phyloP scores from a whole-genome alignment of 2,329 filamentous ascomycete species.

The Colletotrichum sp. region DNA sequence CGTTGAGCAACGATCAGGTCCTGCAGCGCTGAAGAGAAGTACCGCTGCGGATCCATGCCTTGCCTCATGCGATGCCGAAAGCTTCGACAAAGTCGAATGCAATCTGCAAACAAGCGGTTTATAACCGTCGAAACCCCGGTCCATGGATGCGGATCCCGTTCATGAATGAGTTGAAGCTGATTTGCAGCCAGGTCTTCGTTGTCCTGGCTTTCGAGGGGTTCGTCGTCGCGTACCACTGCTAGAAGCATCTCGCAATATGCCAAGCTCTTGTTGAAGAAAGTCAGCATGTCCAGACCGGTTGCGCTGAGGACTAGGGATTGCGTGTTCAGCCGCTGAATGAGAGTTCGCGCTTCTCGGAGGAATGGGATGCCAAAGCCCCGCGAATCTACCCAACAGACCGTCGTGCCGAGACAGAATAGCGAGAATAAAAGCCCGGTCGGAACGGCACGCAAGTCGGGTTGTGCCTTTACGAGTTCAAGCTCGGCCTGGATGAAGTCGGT shows the following conservation, averaged over 20 bases:
- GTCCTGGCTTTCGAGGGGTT: conserved; percentile 12
- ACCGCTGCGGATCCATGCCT: conserved; percentile 25
- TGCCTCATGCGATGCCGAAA: conserved; percentile 32
- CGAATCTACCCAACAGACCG: conserved; percentile 44
- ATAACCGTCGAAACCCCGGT: conserved; percentile 39
- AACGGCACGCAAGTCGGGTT: conserved; percentile 24
- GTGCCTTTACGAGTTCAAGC: conserved; percentile 29
- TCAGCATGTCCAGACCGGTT: conserved; percentile 32
- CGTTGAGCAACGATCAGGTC: conserved; percentile 37
- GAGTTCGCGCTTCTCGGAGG: conserved; percentile 31
- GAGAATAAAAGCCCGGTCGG: conserved; percentile 41
- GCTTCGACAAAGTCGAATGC: conserved; percentile 38
- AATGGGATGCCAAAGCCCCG: conserved; percentile 36
- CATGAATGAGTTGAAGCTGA: background rate
- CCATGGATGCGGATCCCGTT: conserved; percentile 38
- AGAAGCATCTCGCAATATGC: conserved; percentile 45
- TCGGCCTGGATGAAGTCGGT: conserved; percentile 38
- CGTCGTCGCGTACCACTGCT: conserved; percentile 39
- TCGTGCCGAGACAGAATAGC: conserved; percentile 44
- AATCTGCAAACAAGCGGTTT: conserved; percentile 37
- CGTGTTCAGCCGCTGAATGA: conserved; percentile 30
- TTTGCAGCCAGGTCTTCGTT: background rate
- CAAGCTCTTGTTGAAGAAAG: conserved; percentile 43
- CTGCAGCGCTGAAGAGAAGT: conserved; percentile 29
- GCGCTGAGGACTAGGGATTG: conserved; percentile 18